Evolutionary conservation across 148 eudicot species (phyloP), one percentile per base, ranked within the genome.

Genomic region (Chenopodium formosanum): DNA sequence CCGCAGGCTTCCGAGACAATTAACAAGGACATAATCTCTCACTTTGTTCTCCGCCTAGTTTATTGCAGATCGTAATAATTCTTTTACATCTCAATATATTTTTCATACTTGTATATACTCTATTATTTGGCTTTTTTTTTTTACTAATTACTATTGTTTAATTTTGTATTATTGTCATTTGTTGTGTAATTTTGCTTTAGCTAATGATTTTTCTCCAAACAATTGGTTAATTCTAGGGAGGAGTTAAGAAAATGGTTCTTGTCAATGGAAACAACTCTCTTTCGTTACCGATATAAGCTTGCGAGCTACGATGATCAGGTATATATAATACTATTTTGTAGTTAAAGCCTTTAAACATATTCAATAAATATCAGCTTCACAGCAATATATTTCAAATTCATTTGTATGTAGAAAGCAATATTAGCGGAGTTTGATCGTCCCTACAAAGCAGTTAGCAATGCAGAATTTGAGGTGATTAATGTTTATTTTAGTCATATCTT

Each of bases 181-280:
- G 9, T 52, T 13, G 52, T 44, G 44, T 13, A 20, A 34, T 47
- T 2, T 37, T 50, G 4, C 25, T 65, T 74, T 23, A 19, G 1
- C 40, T 44, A 4, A 50, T 14, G 1, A 0, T 37, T 44, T 85
- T 72, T 4, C 29, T 67, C 22, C 19, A 56, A 2, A 11, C 48
- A 47, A 53, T 22, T 74, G 37, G 58, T 63, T 58, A 76, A 50
- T 62, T 53, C 14, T 66, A 93, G 97, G 82, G 99, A 95, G 89
- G 98, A 93, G 72, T 79, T 95, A 78, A 89, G 97, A 63, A 92
- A 90, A 75, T 93, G 99, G 99, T 92, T 95, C 85, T 90, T 95
- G 85, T 91, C 97, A 12, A 95, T 91, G 92, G 99, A 95, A 83
- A 91, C 92, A 20, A 88, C 89, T 29, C 89, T 95, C 34, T 96